Evolutionary conservation across 2,329 filamentous ascomycete species (phyloP), one percentile per base, ranked within the genome.

Genomic region (Colletotrichum spaethianum): DNA sequence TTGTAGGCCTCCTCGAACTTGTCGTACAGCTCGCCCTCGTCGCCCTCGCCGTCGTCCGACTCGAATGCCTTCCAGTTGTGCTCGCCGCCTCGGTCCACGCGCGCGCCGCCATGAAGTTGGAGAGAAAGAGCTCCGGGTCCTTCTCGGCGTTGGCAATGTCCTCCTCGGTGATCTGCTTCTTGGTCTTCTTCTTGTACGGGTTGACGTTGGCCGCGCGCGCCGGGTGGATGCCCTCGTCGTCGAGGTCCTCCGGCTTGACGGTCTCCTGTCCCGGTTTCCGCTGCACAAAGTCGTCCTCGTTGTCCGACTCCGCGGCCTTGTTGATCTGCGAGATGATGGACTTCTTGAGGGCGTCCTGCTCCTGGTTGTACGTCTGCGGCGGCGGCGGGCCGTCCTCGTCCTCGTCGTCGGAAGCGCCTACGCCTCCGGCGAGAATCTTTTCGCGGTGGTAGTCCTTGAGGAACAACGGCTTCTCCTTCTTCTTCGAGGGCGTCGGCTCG

Each of bases 1-100:
- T 99, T 99, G 85, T 98, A 99, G 5, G 95, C 95, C 75, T 93
- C 89, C 83, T 99, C 96, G 78, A 96, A 97, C 56, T 90, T 88
- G 36, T 89, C 88, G 42, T 93, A 90, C 53, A 94, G 85, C 38
- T 93, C 91, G 60, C 94, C 86, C 11, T 63, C 68, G 59, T 88
- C 87, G 2, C 87, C 94, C 63, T 98, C 94, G 75, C 96, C 95
- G 0, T 98, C 95, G 76, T 99, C 96, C 0, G 95, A 98, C 79
- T 98, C 94, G 69, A 99, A 93, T 0, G 95, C 93, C 76, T 95
- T 87, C 82, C 94, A 95, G 52, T 89, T 88, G 28, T 89, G 86
- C 63, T 89, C 90, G 12, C 89, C 88, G 52, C 64, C 0, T 93
- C 90, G 8, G 96, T 89, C 96, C 96, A 99, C 20, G 95, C 96